phyloP scores from a whole-genome alignment of 2,329 filamentous ascomycete species.

The Aspergillus awamori region DNA sequence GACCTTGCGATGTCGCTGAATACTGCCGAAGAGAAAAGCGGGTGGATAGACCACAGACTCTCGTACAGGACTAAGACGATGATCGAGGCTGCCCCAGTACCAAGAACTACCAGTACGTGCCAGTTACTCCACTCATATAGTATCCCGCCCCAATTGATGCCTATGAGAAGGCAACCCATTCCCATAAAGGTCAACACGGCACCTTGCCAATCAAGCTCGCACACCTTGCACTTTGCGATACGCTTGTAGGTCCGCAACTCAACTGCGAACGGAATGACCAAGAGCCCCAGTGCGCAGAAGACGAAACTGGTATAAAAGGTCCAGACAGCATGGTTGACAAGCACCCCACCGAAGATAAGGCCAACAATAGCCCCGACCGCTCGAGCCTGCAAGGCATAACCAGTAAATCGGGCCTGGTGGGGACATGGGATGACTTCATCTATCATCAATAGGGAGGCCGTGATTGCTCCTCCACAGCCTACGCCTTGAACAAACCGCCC shows the following conservation, averaged over 20 bases:
- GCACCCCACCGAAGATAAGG: slow-evolving; percentile 31
- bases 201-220: slow-evolving; percentile 48
- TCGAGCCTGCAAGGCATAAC: slow-evolving; percentile 36
- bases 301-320: slow-evolving; percentile 38
- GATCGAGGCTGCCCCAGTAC: slow-evolving; percentile 37
- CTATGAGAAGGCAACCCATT: slow-evolving; percentile 44
- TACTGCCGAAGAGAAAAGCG: slow-evolving; percentile 42
- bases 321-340: slow-evolving; percentile 31
- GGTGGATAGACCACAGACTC: slow-evolving; percentile 34
- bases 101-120: slow-evolving; percentile 45
- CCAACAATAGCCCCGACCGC: slow-evolving; percentile 36
- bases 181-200: slow-evolving; percentile 43
- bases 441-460: slow-evolving; percentile 47
- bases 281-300: slow-evolving; percentile 33
- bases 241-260: slow-evolving; percentile 30
- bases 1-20: slow-evolving; percentile 41
- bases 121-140: slow-evolving; percentile 44
- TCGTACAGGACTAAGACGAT: slow-evolving; percentile 42
- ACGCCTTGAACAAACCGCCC: slow-evolving; percentile 52
- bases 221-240: slow-evolving; percentile 27
- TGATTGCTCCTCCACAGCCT: slow-evolving; percentile 50
- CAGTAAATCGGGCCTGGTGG: slow-evolving; percentile 37
- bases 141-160: slow-evolving; percentile 48
- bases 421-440: slow-evolving; percentile 44
- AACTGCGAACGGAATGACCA: slow-evolving; percentile 35